Conservation (phyloP, 2,329 filamentous ascomycete genomes). For the Lecanicillium sp. region DNA sequence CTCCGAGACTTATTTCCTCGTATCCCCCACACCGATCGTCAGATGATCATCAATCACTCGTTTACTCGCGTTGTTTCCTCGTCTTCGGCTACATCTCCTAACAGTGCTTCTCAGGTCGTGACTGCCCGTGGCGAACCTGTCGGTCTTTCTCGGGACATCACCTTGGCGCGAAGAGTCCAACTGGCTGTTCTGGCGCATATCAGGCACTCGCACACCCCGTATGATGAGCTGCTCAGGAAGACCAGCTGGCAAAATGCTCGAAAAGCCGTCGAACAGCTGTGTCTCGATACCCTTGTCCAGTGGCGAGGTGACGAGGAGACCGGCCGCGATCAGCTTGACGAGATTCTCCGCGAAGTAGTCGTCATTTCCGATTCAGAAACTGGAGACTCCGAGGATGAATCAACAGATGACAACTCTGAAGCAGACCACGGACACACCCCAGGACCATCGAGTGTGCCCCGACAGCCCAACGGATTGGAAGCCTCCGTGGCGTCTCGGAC, state of each 20-base stretch:
- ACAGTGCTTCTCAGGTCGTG: slow-evolving; percentile 35
- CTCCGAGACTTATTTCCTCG: slow-evolving; percentile 59
- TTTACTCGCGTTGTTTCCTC: slow-evolving; percentile 52
- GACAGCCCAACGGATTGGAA: neutral
- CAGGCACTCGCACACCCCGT: slow-evolving; percentile 59
- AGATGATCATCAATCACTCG: slow-evolving; percentile 55
- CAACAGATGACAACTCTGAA: slow-evolving; percentile 25
- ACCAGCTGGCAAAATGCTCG: slow-evolving; percentile 54
- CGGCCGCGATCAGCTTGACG: slow-evolving; percentile 60
- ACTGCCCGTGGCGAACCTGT: slow-evolving; percentile 51
- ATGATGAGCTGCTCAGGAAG: slow-evolving; percentile 55
- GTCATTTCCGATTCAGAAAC: slow-evolving; percentile 58
- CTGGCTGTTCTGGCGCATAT: slow-evolving; percentile 62
- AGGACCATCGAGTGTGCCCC: no score
- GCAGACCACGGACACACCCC: no score
- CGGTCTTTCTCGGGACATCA: slow-evolving; percentile 49
- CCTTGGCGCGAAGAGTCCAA: slow-evolving; percentile 56
- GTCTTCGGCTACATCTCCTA: slow-evolving; percentile 13
- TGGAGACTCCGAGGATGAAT: slow-evolving; percentile 34
- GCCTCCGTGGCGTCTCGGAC: no score
- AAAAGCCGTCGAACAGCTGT: slow-evolving; percentile 54
- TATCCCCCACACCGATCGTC: slow-evolving; percentile 59
- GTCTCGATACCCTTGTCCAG: slow-evolving; percentile 61
- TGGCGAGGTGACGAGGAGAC: slow-evolving; percentile 67
- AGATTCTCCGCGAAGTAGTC: slow-evolving; percentile 60